Evolutionary conservation across 192 early-diverging fungal species (phyloP).

Genomic region (Linnemannia hyalina): DNA sequence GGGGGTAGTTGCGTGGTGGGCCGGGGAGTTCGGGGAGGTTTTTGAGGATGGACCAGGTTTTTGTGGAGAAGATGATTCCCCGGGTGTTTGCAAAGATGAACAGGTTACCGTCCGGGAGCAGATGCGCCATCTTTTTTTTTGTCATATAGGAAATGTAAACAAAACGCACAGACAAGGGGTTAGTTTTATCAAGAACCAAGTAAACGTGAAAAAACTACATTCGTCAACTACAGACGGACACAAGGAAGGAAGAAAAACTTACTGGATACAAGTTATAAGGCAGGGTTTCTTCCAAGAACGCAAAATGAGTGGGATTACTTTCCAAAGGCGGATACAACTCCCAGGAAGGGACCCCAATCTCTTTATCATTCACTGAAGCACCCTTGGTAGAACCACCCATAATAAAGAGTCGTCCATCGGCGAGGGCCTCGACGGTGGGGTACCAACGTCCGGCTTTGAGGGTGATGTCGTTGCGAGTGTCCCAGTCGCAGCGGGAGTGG

Average conservation of each 20-base stretch:
- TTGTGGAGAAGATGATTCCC: slow-evolving; percentile 61
- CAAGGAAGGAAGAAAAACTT: background rate
- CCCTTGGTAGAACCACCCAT: slow-evolving; percentile 64
- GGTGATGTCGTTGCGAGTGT: slow-evolving; percentile 38
- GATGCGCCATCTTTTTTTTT: slow-evolving; percentile 52
- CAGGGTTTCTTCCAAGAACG: slow-evolving; percentile 58
- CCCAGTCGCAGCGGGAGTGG: slow-evolving; percentile 59
- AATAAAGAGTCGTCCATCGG: slow-evolving; percentile 63
- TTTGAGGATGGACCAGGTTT: slow-evolving; percentile 50
- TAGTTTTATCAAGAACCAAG: background rate
- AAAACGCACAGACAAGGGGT: too few relatives aligned
- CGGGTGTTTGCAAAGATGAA: slow-evolving; percentile 64
- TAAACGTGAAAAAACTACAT: background rate
- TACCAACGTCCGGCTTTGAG: slow-evolving; percentile 63
- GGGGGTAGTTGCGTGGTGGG: slow-evolving; percentile 65
- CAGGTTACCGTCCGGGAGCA: slow-evolving; percentile 61
- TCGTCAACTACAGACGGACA: background rate
- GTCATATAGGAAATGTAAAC: too few relatives aligned
- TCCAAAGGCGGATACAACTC: slow-evolving; percentile 61
- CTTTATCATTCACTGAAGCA: slow-evolving; percentile 52
- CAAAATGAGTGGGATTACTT: slow-evolving; percentile 54
- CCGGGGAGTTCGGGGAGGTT: slow-evolving; percentile 63
- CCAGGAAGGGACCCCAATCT: slow-evolving; percentile 57
- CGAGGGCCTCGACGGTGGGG: slow-evolving; percentile 62
- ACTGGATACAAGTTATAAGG: slow-evolving; percentile 62